Conservation (phyloP, 495 filamentous ascomycete genomes). For the Friedmanniomyces endolithicus region DNA sequence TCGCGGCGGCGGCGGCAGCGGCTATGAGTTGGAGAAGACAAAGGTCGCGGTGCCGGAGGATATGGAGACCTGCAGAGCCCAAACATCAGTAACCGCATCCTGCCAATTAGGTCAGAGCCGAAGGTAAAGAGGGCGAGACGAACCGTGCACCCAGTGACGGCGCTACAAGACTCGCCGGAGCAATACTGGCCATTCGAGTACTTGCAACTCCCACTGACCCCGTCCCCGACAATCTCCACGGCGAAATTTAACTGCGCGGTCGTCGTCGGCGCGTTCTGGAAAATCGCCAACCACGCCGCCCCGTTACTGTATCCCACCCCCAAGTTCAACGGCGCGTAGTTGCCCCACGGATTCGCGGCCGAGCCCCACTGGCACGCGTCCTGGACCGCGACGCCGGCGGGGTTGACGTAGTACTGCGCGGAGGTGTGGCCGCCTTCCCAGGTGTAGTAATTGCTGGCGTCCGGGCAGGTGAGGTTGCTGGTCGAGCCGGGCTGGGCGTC, state of each 20-base stretch:
- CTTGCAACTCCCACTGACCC: slow-evolving; percentile 54
- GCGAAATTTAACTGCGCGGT: slow-evolving; percentile 55
- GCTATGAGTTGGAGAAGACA: slow-evolving; percentile 18
- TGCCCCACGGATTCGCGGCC: slow-evolving; percentile 47
- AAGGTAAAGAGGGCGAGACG: no score
- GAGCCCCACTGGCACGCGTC: slow-evolving; percentile 73
- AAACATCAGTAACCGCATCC: not conserved
- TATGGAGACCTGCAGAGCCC: slow-evolving; percentile 17
- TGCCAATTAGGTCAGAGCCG: no score
- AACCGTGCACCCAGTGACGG: slow-evolving; percentile 27
- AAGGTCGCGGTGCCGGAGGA: slow-evolving; percentile 19
- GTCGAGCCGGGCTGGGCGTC: slow-evolving; percentile 42
- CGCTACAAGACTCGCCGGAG: slow-evolving; percentile 29
- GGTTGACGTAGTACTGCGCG: slow-evolving; percentile 96
- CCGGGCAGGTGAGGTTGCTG: slow-evolving; percentile 58
- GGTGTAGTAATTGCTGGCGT: slow-evolving; percentile 55
- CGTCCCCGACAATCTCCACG: slow-evolving; percentile 56
- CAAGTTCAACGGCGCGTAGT: slow-evolving; percentile 82
- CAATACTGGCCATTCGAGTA: slow-evolving; percentile 55
- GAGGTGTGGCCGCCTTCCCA: slow-evolving; percentile 66
- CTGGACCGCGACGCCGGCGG: slow-evolving; percentile 48
- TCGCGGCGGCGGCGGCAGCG: not conserved
- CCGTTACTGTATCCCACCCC: slow-evolving; percentile 59
- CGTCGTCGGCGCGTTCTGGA: slow-evolving; percentile 51
- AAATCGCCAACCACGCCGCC: slow-evolving; percentile 70